phyloP scores from a whole-genome alignment of 2,329 filamentous ascomycete species.

The Epicoccum nigrum region DNA sequence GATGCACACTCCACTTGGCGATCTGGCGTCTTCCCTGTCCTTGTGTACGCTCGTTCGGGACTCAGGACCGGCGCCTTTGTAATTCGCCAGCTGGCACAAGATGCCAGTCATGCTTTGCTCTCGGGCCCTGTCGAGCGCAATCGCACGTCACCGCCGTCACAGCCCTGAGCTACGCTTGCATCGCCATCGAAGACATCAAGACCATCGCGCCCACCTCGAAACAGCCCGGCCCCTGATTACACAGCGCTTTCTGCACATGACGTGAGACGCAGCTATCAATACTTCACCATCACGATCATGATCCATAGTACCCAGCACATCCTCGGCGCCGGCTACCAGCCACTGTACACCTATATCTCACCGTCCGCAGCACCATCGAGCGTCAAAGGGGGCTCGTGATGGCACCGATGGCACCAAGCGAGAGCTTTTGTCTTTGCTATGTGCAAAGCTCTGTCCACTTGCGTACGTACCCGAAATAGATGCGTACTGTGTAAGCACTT shows the following conservation, averaged over 20 bases:
- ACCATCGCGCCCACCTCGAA: conserved; percentile 1
- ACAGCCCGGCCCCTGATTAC: not conserved
- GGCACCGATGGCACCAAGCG: too few relatives aligned
- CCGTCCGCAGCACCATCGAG: not conserved
- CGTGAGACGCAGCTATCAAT: not conserved
- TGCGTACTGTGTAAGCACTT: too few relatives aligned
- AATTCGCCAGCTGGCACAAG: not conserved
- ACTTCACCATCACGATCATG: not conserved
- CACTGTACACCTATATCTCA: not conserved
- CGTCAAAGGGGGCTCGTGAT: not conserved
- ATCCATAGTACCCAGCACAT: not conserved
- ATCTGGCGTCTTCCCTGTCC: not conserved
- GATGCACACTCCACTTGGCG: conserved; percentile 6
- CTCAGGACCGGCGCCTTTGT: not conserved
- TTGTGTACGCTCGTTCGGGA: not conserved
- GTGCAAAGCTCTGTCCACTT: too few relatives aligned
- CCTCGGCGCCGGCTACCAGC: not conserved
- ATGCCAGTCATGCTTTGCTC: not conserved
- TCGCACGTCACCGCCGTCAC: not conserved
- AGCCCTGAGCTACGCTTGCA: not conserved
- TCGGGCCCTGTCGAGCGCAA: not conserved
- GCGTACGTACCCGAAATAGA: too few relatives aligned
- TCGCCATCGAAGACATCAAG: conserved; percentile 12
- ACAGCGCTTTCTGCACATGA: not conserved
- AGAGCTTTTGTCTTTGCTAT: too few relatives aligned